These are phyloP conservation scores for Vitis hybrid DNA, from an alignment of 177 flowering plant genomes.

Conservation along the genomic window DNA sequence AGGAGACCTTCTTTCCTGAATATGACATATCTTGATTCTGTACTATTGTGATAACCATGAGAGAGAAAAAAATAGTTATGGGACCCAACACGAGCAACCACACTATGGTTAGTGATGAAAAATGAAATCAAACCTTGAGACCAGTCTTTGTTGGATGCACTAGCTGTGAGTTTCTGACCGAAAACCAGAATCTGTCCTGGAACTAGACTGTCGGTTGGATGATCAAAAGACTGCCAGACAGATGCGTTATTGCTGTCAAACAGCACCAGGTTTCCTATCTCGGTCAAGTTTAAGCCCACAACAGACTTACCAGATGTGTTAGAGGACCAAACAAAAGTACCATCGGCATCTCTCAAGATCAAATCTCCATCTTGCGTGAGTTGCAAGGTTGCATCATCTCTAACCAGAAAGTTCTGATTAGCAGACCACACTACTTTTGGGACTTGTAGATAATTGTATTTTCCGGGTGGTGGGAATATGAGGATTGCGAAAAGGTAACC, in stretches of 20 bases:
- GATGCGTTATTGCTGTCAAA: too few species aligned
- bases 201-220: conserved; percentile 8
- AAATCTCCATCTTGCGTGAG: conserved; percentile 11
- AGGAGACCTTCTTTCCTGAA: too few species aligned
- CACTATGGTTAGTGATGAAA: not conserved
- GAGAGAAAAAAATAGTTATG: not conserved
- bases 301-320: conserved; percentile 2
- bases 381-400: conserved; percentile 5
- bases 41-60: too few species aligned
- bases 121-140: not conserved
- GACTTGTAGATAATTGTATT: accelerated
- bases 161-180: not conserved
- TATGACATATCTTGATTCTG: too few species aligned
- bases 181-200: not conserved
- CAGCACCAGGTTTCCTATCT: not conserved
- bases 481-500: too few species aligned
- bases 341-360: conserved; percentile 9
- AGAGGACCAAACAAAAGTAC: conserved; percentile 4
- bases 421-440: conserved; percentile 14
- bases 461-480: too few species aligned
- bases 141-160: not conserved
- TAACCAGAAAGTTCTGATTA: conserved; percentile 10
- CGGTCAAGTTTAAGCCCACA: conserved; percentile 1
- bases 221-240: conserved; percentile 11
- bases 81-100: not conserved